Evolutionary conservation across 495 filamentous ascomycete genomes (phyloP), one percentile per base, ranked within the genome.

Genomic region (Hypoxylon fuscum): DNA sequence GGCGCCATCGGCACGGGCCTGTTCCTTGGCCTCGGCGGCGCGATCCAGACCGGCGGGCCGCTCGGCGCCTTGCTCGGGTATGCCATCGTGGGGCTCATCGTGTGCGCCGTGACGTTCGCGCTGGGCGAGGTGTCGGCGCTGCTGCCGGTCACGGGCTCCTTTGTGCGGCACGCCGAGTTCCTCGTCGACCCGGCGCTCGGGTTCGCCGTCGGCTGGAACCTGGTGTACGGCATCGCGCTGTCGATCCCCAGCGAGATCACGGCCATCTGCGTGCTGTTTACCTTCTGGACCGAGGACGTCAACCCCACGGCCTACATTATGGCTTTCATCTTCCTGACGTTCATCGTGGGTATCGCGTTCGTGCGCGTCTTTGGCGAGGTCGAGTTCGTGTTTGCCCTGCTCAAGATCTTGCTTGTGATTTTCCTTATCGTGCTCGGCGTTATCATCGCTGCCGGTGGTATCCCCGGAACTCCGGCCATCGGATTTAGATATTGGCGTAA

Each of bases 171-270:
- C 56, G 84, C 88, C 35, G 82, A 91, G 61, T 85, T 90, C 50
- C 83, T 91, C 40, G 85, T 93, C 43, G 88, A 92, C 63, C 88
- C 88, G 27, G 88, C 88, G 50, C 78, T 91, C 73, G 91, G 91
- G 1, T 93, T 96, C 60, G 88, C 91, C 35, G 87, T 93, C 59
- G 91, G 91, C 5, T 81, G 77, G 78, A 83, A 82, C 41, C 45
- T 81, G 45, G 80, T 82, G 1, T 83, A 83, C 53, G 79, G 79
- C 25, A 79, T 76, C 35, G 41, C 74, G 31, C 63, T 83, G 45
- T 75, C 71, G 17, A 82, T 88, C 11, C 85, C 86, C 4, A 79
- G 77, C 64, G 85, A 88, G 71, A 84, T 87, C 35, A 82, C 83
- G n/a, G 86, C 86, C 9, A 79, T 79, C 8, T 81, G 83, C 15